These are phyloP conservation scores for Dichotomocladium elegans DNA, from an alignment of 371 early-diverging fungal genomes.

Conservation along the genomic window DNA sequence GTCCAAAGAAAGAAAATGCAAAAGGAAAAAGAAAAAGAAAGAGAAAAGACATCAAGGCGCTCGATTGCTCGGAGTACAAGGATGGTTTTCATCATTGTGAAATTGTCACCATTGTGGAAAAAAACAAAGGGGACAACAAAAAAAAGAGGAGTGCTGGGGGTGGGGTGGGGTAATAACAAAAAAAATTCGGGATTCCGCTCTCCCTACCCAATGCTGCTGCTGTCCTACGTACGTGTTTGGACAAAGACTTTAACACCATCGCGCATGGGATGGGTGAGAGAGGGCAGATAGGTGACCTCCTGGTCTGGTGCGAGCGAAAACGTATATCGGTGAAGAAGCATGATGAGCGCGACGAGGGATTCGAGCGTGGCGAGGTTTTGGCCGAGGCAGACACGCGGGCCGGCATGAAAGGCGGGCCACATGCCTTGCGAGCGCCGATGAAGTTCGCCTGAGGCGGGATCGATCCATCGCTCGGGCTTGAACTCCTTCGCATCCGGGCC, in stretches of 20 bases:
- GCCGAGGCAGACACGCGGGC: slow-evolving; percentile 67
- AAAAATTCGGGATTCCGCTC: too few species aligned
- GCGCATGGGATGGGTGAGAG: slow-evolving; percentile 49
- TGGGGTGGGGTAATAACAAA: too few species aligned
- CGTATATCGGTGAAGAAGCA: slow-evolving; percentile 33
- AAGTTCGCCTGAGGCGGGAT: slow-evolving; percentile 30
- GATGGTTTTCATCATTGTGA: slow-evolving; percentile 9
- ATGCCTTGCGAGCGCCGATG: slow-evolving; percentile 36
- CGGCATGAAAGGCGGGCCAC: slow-evolving; percentile 62
- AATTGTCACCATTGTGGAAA: not conserved
- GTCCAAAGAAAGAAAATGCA: too few species aligned
- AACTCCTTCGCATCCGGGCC: slow-evolving; percentile 56
- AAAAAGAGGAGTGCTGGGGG: too few species aligned
- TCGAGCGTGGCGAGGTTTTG: slow-evolving; percentile 45
- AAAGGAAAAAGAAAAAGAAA: too few species aligned
- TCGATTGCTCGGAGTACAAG: slow-evolving; percentile 8
- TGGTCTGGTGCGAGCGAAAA: slow-evolving; percentile 41
- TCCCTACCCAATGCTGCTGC: too few species aligned
- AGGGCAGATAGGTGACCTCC: slow-evolving; percentile 23
- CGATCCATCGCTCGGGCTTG: slow-evolving; percentile 62
- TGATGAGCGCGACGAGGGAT: slow-evolving; percentile 30
- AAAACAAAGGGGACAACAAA: not conserved
- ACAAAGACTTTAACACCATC: slow-evolving; percentile 39
- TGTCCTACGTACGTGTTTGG: slow-evolving; percentile 2
- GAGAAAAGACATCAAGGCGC: not conserved